Conservation (phyloP, 2,329 filamentous ascomycete genomes). For the Penicillium oxalicum region DNA sequence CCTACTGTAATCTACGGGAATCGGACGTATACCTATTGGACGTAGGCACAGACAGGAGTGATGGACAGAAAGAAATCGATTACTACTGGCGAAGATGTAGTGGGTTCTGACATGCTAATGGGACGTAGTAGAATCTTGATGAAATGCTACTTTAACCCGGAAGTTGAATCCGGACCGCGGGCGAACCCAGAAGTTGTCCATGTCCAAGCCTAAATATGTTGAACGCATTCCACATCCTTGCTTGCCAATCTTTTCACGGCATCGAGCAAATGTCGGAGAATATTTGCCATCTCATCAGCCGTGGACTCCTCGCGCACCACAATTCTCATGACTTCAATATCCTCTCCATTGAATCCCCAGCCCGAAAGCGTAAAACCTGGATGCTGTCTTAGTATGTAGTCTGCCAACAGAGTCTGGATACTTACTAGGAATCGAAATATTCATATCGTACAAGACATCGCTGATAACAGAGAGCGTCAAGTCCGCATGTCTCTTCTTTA, state of each 20-base stretch:
- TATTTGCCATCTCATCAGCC: not conserved
- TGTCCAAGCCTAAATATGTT: too few species aligned
- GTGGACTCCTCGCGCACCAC: constrained; percentile 51
- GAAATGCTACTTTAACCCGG: too few species aligned
- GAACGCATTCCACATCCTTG: not conserved
- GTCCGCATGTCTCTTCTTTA: not conserved
- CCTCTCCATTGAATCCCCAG: constrained; percentile 51
- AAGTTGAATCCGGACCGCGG: too few species aligned
- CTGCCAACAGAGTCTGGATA: not conserved
- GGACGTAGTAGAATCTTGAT: too few species aligned
- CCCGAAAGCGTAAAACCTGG: constrained; percentile 2
- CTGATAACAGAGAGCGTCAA: not conserved
- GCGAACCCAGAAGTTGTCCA: too few species aligned
- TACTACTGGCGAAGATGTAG: too few species aligned
- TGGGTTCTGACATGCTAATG: too few species aligned
- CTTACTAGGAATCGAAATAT: constrained; percentile 6
- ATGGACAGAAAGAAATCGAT: too few species aligned
- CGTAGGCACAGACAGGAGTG: too few species aligned
- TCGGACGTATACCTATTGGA: too few species aligned
- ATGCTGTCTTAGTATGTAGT: not conserved
- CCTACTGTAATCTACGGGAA: too few species aligned
- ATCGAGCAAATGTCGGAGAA: not conserved
- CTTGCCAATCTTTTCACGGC: not conserved
- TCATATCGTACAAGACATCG: not conserved
- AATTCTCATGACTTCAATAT: constrained; percentile 56